Base-by-base conservation (phyloP, 129 eudicot genomes). In the Glebionis coronaria region DNA sequence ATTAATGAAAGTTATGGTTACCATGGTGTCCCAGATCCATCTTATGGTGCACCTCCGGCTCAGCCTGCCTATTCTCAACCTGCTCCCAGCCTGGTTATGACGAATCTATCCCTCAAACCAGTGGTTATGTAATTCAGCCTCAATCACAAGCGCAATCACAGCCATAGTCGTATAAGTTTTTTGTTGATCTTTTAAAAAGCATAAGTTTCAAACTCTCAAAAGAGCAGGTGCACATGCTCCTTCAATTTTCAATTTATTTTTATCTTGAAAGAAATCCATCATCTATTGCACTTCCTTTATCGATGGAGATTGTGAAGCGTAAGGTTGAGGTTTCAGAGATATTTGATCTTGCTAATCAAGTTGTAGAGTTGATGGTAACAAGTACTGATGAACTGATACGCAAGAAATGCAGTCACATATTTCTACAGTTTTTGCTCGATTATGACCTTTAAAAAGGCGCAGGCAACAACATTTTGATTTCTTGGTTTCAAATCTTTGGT, bases 211-310 rank as follows among this genome's bases (percentile, higher is more conserved):
- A 86, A 10, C 95, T 92, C 67, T 84, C 96, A 16, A 11, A 82
- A 12, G 91, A 82, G 25, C 98, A 92, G 58, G 67, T 84, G 80
- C 96, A 82, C 16, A 76, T 92, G 94, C 71, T 92, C 71, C 78
- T 92, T 49, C 95, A 92, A 31, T 92, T 92, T 73, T 84, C 98
- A 3, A 11, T 86, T 2, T 92, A 88, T 75, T 81, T 82, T 52
- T 96, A 92, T 70, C 83, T 92, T 7, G 96, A 87, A 80, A 80
- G 84, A 44, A 88, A 82, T 63, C 95, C 98, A 11, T 80, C 98
- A 0, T 65, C 65, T 57, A 73, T 88, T 45, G 96, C 95, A 20
- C 95, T 92, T 69, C 86, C 98, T 23, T 84, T 92, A 14, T 80
- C 88, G 47, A 88, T 84, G 73, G 91, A 86, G 14, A 82, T 92